phyloP scores from a whole-genome alignment of 2,329 filamentous ascomycete genomes.

The Didymella segeticola region DNA sequence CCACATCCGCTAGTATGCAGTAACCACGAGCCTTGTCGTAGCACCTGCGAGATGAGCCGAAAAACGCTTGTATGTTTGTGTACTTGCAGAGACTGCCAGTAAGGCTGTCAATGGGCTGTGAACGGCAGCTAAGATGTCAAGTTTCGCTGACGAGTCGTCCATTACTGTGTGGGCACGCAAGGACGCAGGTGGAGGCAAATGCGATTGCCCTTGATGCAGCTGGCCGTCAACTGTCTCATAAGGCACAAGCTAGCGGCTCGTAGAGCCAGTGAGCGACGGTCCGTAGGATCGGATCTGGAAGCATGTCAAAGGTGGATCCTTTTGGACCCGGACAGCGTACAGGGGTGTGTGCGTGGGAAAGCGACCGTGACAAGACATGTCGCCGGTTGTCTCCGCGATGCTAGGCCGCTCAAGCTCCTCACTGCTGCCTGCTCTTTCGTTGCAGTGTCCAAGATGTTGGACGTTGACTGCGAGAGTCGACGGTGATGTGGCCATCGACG shows the following conservation, averaged over 20 bases:
- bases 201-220: slow-evolving; percentile 3
- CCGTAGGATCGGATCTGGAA: slow-evolving; percentile 30
- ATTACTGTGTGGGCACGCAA: not conserved
- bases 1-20: slow-evolving; percentile 25
- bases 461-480: slow-evolving; percentile 1
- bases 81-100: slow-evolving; percentile 19
- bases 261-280: slow-evolving; percentile 9
- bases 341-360: slow-evolving; percentile 28
- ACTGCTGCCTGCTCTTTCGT: not conserved
- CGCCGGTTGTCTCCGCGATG: slow-evolving; percentile 13
- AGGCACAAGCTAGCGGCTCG: slow-evolving; percentile 15
- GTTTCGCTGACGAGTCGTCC: not conserved
- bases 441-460: not conserved
- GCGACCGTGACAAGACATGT: slow-evolving; percentile 16
- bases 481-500: slow-evolving; percentile 8
- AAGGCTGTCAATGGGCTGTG: slow-evolving; percentile 22
- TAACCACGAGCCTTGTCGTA: slow-evolving; percentile 23
- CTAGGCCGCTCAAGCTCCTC: slow-evolving; percentile 6
- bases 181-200: not conserved
- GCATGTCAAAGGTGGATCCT: slow-evolving; percentile 27
- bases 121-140: slow-evolving; percentile 12
- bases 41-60: slow-evolving; percentile 23
- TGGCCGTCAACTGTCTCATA: slow-evolving; percentile 12
- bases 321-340: slow-evolving; percentile 8
- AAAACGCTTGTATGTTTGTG: slow-evolving; percentile 30